These are phyloP conservation scores for Neonectria coccinea DNA, from an alignment of 2,329 filamentous ascomycete genomes.

Conservation along the genomic window DNA sequence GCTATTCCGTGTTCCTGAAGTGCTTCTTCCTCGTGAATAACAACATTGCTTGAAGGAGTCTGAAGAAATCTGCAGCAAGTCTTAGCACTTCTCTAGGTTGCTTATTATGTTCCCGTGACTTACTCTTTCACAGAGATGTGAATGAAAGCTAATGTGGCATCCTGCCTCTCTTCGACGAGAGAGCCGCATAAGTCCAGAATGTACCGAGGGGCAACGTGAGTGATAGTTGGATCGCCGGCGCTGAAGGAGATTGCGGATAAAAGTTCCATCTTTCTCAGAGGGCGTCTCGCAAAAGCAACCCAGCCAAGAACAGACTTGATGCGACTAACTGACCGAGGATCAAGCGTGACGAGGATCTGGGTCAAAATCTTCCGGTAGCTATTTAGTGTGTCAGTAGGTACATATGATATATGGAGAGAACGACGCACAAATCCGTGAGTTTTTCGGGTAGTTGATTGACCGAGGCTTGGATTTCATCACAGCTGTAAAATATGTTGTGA, in stretches of 20 bases:
- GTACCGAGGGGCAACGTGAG: constrained; percentile 15
- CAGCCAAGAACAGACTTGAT: constrained; percentile 25
- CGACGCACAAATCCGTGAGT: constrained; percentile 29
- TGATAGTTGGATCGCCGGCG: background rate
- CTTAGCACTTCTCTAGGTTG: background rate
- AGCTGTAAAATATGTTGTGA: constrained; percentile 26
- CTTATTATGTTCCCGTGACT: fast-evolving
- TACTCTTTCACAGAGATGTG: constrained; percentile 37
- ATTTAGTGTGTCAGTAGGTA: fast-evolving
- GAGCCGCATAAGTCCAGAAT: constrained; percentile 14
- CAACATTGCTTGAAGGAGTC: background rate
- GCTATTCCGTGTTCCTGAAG: constrained; percentile 21
- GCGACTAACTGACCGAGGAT: constrained; percentile 18
- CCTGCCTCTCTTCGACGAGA: constrained; percentile 20
- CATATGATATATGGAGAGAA: fast-evolving
- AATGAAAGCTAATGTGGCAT: constrained; percentile 28
- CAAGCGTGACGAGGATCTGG: constrained; percentile 19
- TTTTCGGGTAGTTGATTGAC: constrained; percentile 13
- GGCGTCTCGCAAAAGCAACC: constrained; percentile 29
- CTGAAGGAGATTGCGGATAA: constrained; percentile 29
- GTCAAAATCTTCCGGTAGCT: constrained; percentile 31
- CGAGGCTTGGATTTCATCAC: constrained; percentile 23
- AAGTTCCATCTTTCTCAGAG: constrained; percentile 23
- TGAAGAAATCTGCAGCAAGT: constrained; percentile 18
- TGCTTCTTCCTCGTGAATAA: background rate